phyloP scores from a whole-genome alignment of 139 green algal genomes.

The Haematococcus lacustris region DNA sequence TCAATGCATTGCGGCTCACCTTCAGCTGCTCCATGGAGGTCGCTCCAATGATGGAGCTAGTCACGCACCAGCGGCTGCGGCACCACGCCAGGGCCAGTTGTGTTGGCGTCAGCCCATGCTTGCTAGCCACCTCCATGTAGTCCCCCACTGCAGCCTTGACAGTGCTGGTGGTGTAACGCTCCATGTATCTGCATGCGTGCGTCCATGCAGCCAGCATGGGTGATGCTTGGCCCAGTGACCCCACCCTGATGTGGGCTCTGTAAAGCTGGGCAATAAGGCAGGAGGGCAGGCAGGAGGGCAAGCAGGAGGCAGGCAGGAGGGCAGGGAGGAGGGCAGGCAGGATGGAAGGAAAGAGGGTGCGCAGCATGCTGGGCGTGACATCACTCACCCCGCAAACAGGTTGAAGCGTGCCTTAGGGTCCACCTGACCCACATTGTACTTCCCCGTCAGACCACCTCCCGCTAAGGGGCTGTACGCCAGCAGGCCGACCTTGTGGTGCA shows the following conservation, averaged over 20 bases:
- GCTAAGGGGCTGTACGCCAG: constrained; percentile 69
- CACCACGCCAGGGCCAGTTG: constrained; percentile 82
- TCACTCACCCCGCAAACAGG: constrained; percentile 57
- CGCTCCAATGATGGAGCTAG: constrained; percentile 81
- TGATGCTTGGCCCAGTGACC: not conserved
- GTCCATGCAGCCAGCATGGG: not conserved
- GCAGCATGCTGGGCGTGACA: not conserved
- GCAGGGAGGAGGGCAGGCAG: not conserved
- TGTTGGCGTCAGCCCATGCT: constrained; percentile 67
- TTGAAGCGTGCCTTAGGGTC: constrained; percentile 56
- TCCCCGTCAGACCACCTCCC: constrained; percentile 49
- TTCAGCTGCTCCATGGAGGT: constrained; percentile 82
- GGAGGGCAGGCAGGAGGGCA: not conserved
- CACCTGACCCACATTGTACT: constrained; percentile 44
- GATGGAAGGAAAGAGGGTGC: not conserved
- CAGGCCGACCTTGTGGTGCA: constrained; percentile 69
- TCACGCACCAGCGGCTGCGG: constrained; percentile 47
- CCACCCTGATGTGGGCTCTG: too few relatives aligned
- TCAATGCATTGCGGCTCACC: too few relatives aligned
- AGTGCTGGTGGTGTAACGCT: constrained; percentile 44
- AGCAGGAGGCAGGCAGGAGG: not conserved
- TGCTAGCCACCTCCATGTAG: constrained; percentile 62
- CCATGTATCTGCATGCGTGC: constrained; percentile 47
- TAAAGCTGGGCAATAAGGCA: not conserved
- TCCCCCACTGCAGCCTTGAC: constrained; percentile 52